Base-by-base conservation (phyloP, 164 flowering plant genomes). In the Tetracentron sinense region DNA sequence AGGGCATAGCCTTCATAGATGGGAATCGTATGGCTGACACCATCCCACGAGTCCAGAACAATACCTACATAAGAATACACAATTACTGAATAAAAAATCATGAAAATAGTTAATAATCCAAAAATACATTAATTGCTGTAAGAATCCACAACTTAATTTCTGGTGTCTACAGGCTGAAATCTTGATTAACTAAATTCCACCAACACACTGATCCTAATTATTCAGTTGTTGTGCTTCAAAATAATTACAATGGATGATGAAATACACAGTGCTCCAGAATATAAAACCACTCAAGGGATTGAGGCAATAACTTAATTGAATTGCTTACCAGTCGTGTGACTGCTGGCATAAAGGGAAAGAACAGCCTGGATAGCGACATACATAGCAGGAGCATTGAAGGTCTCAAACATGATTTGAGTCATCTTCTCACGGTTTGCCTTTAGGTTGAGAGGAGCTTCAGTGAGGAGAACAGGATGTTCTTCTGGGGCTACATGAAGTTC, bases 401-500 rank as follows among this genome's bases (percentile, higher is more conserved):
- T 85, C 72, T 85, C 90, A 66, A 85, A 85, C 90, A 85, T 85
- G 54, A 85, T 85, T 60, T 85, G 90, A 2, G 90, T 85, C 90
- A 85, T 85, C 68, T 85, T 85, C 71, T 85, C 90, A 54, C 90
- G 81, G 52, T 85, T 85, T 35, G 90, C 90, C 75, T 85, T 85
- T 38, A 88, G 90, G 69, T 85, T 85, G 30, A 85, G 85, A 63
- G 90, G 90, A 23, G 90, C 88, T 64, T 85, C 90, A 1, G 90
- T 85, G 49, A 85, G 84, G 42, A 86, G 88, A 70, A 86, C 83
- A 0, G 91, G 91, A 55, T 86, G 91, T 54, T 86, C 91, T 63
- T 86, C 91, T 15, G 91, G 91, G 20, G 91, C 91, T 59, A 86
- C 91, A 60, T 88, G 92, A 0, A 86, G 89, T 73, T 86, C 92